Base-by-base conservation (phyloP, 331 rosid species). In the Acacia pycnantha region DNA sequence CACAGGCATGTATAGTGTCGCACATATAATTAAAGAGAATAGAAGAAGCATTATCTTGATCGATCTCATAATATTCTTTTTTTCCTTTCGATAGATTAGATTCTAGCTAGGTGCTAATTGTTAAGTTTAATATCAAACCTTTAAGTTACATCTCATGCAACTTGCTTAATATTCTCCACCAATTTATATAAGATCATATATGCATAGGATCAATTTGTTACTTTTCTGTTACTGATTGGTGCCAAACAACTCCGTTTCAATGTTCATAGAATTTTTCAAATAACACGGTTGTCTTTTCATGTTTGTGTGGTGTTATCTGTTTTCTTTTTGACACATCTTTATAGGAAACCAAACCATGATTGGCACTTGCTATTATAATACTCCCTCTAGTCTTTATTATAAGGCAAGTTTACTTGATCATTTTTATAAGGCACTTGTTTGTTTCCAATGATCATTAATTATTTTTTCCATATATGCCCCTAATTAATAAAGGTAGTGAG, bases 71-170 rank as follows among this genome's bases (percentile, higher is more conserved):
- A 79, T 86, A 85, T 86, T 83, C 90, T 67, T 78, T 33, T 19
- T 84, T 84, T 71, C 79, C 84, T 65, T 76, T 86, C 66, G 64
- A 47, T 70, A 72, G 90, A 89, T 89, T 85, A 80, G 81, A 84
- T 89, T 89, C 92, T 53, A 47, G 61, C 88, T 61, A 40, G 76
- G 43, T 69, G 78, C 79, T 65, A 46, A 70, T 67, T 18, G 35
- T 24, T 24, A 54, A 70, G 4, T 27, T 27, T 41, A 61, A 24
- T 56, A 24, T 56, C 47, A 64, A 72, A 76, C 75, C 21, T 78
- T 74, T 62, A 29, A 24, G 26, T 22, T 68, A 77, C 64, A 31
- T 62, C n/a, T 48, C 62, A 66, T 46, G 84, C 91, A 86, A 88
- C 86, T 84, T 79, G 40, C 78, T 77, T 69, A 77, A 82, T 71